Conservation (phyloP, 257 asterid genomes). For the Petunia axillaris region DNA sequence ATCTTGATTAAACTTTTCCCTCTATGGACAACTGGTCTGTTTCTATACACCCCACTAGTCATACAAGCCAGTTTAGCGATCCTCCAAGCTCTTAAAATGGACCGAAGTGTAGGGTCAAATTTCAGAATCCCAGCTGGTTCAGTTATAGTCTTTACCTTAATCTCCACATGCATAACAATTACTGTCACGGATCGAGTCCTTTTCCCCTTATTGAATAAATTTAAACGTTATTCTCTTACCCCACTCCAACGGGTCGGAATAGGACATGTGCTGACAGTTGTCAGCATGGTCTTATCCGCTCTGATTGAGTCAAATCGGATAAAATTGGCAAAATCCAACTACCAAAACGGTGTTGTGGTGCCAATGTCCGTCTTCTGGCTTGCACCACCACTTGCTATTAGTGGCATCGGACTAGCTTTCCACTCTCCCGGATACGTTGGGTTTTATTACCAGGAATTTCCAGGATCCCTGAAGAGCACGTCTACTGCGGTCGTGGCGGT, state of each 20-base stretch:
- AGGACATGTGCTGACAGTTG: conserved; percentile 31
- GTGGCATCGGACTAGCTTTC: conserved; percentile 38
- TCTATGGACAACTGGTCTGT: conserved; percentile 32
- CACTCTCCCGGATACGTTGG: conserved; percentile 37
- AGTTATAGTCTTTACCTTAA: conserved; percentile 22
- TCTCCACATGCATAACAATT: conserved; percentile 24
- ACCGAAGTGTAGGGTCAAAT: conserved; percentile 9
- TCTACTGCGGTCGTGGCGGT: conserved; percentile 31
- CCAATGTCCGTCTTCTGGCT: conserved; percentile 42
- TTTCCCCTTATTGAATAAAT: conserved; percentile 22
- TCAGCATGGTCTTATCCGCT: conserved; percentile 29
- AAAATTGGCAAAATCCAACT: background rate
- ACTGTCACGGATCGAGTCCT: conserved; percentile 24
- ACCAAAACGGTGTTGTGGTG: background rate
- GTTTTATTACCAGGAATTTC: conserved; percentile 40
- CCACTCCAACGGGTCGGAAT: conserved; percentile 34
- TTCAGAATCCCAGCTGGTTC: conserved; percentile 35
- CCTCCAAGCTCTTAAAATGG: conserved; percentile 36
- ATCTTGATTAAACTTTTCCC: conserved; percentile 29
- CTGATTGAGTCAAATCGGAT: conserved; percentile 32
- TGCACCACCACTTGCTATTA: conserved; percentile 28
- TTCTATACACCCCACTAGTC: conserved; percentile 30
- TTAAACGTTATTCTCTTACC: background rate
- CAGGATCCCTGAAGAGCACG: conserved; percentile 33
- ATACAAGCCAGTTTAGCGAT: conserved; percentile 28